Base-by-base conservation (phyloP, 2,329 filamentous ascomycete species). In the Arthrobotrys sphaeroides region DNA sequence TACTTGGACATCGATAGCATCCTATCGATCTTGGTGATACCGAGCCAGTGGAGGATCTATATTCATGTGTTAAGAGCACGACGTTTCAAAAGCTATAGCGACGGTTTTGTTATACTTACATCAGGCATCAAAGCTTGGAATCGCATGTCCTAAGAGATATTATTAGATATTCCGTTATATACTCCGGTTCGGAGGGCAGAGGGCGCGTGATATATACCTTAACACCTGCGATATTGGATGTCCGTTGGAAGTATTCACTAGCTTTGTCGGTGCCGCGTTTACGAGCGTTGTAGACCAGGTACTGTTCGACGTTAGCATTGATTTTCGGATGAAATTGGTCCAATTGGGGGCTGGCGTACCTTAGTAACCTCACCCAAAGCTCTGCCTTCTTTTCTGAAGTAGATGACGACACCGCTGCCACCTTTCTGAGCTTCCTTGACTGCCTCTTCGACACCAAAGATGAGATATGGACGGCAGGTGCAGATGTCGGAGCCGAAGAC, bases 81-180 rank as follows among this genome's bases (percentile, higher is more conserved):
- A 18, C 26, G 45, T 53, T 49, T 33, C 33, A 13, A n/a, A 24
- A 40, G 3, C 10, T 40, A 40, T 31, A 28, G 4, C 53, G 16
- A 31, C n/a, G 31, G 26, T 22, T 10, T 57, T 47, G 47, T 45
- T 28, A 38, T 60, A 68, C 81, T 78, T 79, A 83, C 81, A 82
- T 97, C 93, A 33, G 95, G 94, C 95, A 98, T 98, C 65, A 99
- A 86, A 26, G 94, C 94, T 85, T 98, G 95, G 86, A 98, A 98
- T 40, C 95, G 90, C 94, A 98, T 98, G 82, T 91, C 86, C 82
- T 82, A 75, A 26, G 55, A 31, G 59, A 59, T 51, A 65, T 40
- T 22, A 59, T 75, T 64, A 77, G 74, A n/a, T 40, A 64, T 80
- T 38, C 79, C 51, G 16, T 20, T 24, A 53, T 74, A 18, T 40